These are phyloP conservation scores for Penicillium vulpinum DNA, from an alignment of 2,329 filamentous ascomycete genomes.

Conservation along the genomic window DNA sequence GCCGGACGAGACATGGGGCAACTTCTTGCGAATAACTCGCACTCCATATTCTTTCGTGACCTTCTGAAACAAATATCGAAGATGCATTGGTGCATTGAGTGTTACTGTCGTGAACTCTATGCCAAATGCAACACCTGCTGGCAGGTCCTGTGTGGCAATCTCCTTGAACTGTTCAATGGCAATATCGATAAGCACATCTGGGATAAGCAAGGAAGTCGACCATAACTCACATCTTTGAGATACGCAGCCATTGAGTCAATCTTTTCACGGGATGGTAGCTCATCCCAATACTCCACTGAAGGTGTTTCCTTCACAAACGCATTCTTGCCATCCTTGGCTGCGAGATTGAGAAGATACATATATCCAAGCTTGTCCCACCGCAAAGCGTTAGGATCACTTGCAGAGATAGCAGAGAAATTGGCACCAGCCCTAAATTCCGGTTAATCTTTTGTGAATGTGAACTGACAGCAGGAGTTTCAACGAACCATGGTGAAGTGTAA, in stretches of 20 bases:
- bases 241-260: constrained; percentile 45
- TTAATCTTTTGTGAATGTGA: neutral
- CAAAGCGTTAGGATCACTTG: constrained; percentile 44
- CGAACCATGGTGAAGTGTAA: constrained; percentile 47
- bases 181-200: neutral
- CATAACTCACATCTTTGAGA: constrained; percentile 38
- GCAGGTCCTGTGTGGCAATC: constrained; percentile 32
- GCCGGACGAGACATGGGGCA: neutral
- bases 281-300: constrained; percentile 47
- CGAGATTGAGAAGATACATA: constrained; percentile 40
- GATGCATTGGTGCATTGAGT: constrained; percentile 42
- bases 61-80: constrained; percentile 32
- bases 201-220: neutral
- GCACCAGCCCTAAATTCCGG: constrained; percentile 40
- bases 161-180: constrained; percentile 11
- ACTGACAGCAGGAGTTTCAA: constrained; percentile 2
- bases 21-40: neutral
- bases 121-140: constrained; percentile 36
- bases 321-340: constrained; percentile 33
- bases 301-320: constrained; percentile 36
- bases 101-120: constrained; percentile 41
- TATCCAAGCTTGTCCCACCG: constrained; percentile 48
- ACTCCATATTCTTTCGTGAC: constrained; percentile 1
- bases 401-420: constrained; percentile 50
- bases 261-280: constrained; percentile 41